A percentile compares a stretch with the other conserved stretches of the same genome.
phyloP scores from a whole-genome alignment of 1,139 yeast species.

The Candida sp. region DNA sequence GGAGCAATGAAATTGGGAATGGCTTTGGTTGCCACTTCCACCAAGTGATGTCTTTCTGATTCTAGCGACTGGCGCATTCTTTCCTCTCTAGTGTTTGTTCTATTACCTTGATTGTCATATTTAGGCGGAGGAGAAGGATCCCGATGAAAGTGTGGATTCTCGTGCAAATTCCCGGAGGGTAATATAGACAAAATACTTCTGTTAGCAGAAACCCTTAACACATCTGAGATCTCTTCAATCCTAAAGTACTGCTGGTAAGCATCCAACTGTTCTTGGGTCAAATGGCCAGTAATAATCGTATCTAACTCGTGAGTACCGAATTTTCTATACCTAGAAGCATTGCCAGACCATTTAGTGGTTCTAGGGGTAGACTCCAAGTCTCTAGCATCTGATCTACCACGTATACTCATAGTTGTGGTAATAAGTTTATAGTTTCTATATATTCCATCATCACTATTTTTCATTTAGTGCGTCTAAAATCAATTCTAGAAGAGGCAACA shows the following conservation, averaged over 20 bases:
- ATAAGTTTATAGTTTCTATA: too few species aligned
- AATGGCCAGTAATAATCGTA: constrained; percentile 45
- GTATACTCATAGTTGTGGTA: not conserved
- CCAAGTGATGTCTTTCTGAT: constrained; percentile 73
- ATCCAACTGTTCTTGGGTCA: constrained; percentile 84
- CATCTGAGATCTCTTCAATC: constrained; percentile 67
- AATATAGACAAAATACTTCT: constrained; percentile 37
- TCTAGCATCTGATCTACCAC: constrained; percentile 1
- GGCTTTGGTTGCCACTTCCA: constrained; percentile 66
- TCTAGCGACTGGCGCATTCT: constrained; percentile 62
- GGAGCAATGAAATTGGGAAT: constrained; percentile 87
- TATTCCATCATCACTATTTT: not conserved
- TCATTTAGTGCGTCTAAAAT: not conserved
- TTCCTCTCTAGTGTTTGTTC: constrained; percentile 79
- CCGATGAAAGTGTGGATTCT: constrained; percentile 33
- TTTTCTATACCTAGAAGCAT: constrained; percentile 27
- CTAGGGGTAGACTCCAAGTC: not conserved
- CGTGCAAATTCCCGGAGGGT: constrained; percentile 29
- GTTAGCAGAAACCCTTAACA: constrained; percentile 48
- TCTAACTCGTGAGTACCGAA: constrained; percentile 30
- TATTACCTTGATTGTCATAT: constrained; percentile 78
- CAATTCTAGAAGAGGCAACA: not conserved
- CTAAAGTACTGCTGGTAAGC: constrained; percentile 75
- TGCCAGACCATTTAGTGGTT: constrained; percentile 44
- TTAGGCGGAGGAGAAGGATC: constrained; percentile 95